Conservation (phyloP, 176 grass and related monocot species). For the Paspalum notatum region DNA sequence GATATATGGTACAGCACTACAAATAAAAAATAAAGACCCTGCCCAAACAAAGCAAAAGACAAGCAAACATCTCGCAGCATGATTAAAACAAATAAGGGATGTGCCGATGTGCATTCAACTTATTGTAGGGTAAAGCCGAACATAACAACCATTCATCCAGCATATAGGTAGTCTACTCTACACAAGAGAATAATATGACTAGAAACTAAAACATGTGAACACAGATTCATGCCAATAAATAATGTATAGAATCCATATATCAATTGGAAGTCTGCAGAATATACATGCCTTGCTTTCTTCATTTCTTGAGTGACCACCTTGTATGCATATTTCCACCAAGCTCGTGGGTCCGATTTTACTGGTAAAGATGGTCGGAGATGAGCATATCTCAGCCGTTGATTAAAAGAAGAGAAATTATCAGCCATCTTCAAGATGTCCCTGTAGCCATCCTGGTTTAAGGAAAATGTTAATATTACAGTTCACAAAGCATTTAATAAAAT, state of each 20-base stretch:
- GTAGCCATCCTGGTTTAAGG: constrained; percentile 74
- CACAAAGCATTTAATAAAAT: constrained; percentile 18
- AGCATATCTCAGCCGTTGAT: constrained; percentile 86
- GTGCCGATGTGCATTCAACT: constrained; percentile 8
- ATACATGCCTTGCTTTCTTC: constrained; percentile 83
- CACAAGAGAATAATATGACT: constrained; percentile 15
- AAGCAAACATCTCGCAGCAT: neutral
- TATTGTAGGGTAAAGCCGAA: constrained; percentile 13
- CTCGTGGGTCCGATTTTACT: constrained; percentile 74
- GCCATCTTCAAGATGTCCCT: constrained; percentile 96
- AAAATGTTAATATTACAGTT: constrained; percentile 21
- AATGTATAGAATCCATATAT: constrained; percentile 18
- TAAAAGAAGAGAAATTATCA: constrained; percentile 98
- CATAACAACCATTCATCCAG: constrained; percentile 9
- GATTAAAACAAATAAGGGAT: constrained; percentile 8
- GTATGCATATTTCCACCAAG: constrained; percentile 95
- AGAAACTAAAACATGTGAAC: constrained; percentile 27
- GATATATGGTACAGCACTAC: constrained; percentile 14
- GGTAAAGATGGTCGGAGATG: constrained; percentile 81
- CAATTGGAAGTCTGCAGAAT: neutral
- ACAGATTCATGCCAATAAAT: constrained; percentile 19
- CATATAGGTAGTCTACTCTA: constrained; percentile 23
- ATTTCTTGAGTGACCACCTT: constrained; percentile 79
- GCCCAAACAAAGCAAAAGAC: constrained; percentile 6
- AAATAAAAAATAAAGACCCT: constrained; percentile 10